Evolutionary conservation across 805 yeast genomes (phyloP), one percentile per base, ranked within the genome.

Genomic region (Yamadazyma tumulicola): DNA sequence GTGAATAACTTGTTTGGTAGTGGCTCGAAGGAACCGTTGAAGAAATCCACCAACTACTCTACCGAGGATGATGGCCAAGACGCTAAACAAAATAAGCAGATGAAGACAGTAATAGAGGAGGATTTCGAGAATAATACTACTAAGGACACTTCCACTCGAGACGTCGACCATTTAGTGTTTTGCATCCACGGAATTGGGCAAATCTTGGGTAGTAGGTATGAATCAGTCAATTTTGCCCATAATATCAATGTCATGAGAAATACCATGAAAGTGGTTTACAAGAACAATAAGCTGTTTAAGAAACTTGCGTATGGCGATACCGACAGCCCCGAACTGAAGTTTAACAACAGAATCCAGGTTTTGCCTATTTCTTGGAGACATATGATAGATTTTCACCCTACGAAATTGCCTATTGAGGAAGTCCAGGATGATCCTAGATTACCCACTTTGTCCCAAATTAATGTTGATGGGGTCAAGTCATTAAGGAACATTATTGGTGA

Each of bases 101-200:
- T 69, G 43, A 65, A 72, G 45, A 48, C 57, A n/a, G 68, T 65
- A n/a, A 54, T 70, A 49, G 74, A 74, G 38, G 43, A 69, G 26
- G 83, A 76, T 46, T 68, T 61, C 19, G 80, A 76, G 39, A 46
- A 28, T n/a, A 48, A 48, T n/a, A 43, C 50, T 11, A 42, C 51
- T 10, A 26, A 42, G 9, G 29, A 36, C 2, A 38, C 46, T n/a
- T 41, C 63, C 2, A 41, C 55, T 19, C 34, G 70, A 32, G 59
- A 67, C 20, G 57, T 78, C 19, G 77, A 79, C 22, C 86, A 80
- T 50, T 61, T 91, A 42, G 76, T 89, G 1, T 64, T 91, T n/a
- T 87, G 96, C 52, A 75, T 91, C 19, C 98, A 91, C 61, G 98
- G 98, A 0, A 85, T 91, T 41, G 98, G 97, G 2, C 98, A 91